These are phyloP conservation scores for Hydnomerulius pinastri DNA, from an alignment of 768 basidiomycete genomes.

Conservation along the genomic window DNA sequence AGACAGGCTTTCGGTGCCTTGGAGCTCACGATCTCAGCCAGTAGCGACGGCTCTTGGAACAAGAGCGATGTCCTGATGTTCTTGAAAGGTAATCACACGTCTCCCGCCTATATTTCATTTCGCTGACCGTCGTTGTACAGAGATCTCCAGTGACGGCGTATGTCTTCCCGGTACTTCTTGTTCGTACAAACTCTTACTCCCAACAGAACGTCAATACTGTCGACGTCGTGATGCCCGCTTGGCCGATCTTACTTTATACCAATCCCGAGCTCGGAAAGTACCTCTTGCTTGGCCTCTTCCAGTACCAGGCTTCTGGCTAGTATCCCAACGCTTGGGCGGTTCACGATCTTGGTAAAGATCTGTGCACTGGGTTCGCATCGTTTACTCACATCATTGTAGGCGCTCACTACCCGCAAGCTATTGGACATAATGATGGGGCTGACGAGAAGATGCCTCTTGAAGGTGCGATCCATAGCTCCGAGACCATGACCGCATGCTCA, in stretches of 20 bases:
- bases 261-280: conserved; percentile 58
- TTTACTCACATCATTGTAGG: conserved; percentile 23
- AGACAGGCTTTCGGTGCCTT: conserved; percentile 55
- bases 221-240: conserved; percentile 54
- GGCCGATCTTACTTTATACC: conserved; percentile 54
- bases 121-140: conserved; percentile 30
- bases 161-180: conserved; percentile 16
- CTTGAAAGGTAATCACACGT: conserved; percentile 48
- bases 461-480: conserved; percentile 31
- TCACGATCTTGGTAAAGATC: conserved; percentile 56
- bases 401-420: conserved; percentile 40
- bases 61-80: conserved; percentile 53
- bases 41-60: conserved; percentile 49
- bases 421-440: conserved; percentile 46
- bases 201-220: conserved; percentile 47
- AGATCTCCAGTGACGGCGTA: conserved; percentile 63
- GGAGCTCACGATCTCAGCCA: conserved; percentile 56
- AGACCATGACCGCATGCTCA: conserved; percentile 7
- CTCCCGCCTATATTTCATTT: background rate
- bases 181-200: background rate
- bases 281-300: conserved; percentile 59
- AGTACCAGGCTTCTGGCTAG: conserved; percentile 65
- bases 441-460: conserved; percentile 57
- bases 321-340: conserved; percentile 68
- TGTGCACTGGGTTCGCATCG: too few species aligned